These are phyloP conservation scores for Tillandsia fasciculata DNA, from an alignment of 176 grass and related monocot genomes.

Conservation along the genomic window DNA sequence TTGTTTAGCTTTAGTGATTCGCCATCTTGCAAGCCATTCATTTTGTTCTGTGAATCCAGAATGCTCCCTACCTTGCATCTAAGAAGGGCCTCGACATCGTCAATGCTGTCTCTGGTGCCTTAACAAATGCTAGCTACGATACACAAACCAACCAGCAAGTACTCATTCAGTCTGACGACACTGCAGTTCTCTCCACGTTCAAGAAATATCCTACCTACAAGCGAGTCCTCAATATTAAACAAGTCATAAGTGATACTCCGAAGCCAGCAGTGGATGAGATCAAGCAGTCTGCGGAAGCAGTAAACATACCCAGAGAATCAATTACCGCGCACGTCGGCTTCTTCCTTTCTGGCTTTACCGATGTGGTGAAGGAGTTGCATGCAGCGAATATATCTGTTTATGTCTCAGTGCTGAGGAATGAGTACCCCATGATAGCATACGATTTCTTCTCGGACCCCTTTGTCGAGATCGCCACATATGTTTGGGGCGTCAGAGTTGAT, in stretches of 20 bases:
- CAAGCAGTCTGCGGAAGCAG: conserved; percentile 36
- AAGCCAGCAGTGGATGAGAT: conserved; percentile 49
- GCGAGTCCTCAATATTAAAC: conserved; percentile 43
- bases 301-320: conserved; percentile 40
- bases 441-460: conserved; percentile 78
- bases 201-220: conserved; percentile 39
- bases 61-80: conserved; percentile 62
- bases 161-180: conserved; percentile 68
- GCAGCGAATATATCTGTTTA: conserved; percentile 51
- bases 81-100: conserved; percentile 60
- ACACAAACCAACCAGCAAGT: conserved; percentile 48
- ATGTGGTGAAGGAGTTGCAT: conserved; percentile 33
- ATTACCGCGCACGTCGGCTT: conserved; percentile 34
- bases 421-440: conserved; percentile 67
- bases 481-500: conserved; percentile 27
- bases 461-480: conserved; percentile 56
- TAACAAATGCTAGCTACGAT: conserved; percentile 63
- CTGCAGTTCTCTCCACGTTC: conserved; percentile 54
- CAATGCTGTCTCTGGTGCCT: conserved; percentile 47
- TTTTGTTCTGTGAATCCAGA: conserved; percentile 18
- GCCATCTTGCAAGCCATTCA: neutral
- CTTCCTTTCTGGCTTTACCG: conserved; percentile 68
- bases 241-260: conserved; percentile 40
- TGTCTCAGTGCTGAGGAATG: conserved; percentile 65
- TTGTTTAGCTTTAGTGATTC: neutral